Base-by-base conservation (phyloP, 2,329 filamentous ascomycete genomes). In the Coleophoma cylindrospora region DNA sequence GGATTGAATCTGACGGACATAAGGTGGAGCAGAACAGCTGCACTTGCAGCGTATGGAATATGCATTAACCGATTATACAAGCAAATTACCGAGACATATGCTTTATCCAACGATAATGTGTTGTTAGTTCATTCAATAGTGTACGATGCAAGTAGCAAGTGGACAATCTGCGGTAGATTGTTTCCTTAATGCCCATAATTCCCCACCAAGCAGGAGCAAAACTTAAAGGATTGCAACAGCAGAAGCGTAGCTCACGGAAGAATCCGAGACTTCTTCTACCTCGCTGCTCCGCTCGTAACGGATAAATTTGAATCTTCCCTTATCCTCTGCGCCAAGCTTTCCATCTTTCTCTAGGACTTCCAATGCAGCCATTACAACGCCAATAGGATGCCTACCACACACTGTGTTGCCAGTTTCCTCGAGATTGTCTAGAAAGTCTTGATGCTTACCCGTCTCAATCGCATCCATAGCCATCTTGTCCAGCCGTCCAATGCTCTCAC, bases 171-270 rank as follows among this genome's bases (percentile, higher is more conserved):
- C 7, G 2, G 27, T 27, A 27, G 27, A 27, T 27, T 27, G 27
- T 8, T 10, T 10, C 27, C 9, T 27, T 27, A 27, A 10, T 27
- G 27, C 7, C 4, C 27, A 27, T 27, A 27, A 27, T 27, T 27
- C 27, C 7, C 9, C 27, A 27, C 27, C 6, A 27, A 10, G 27
- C 27, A 10, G 27, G 27, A 27, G 27, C 19, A 27, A 27, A 27
- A 27, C 27, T 49, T 36, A 64, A 17, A 91, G 64, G 14, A 91
- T 75, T 9, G 91, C 90, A 74, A 94, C 95, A 3, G 91, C 94
- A 65, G 91, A 92, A 3, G 89, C 91, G 68, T 99, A 99, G 70
- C 91, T 96, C 47, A 99, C 94, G 59, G 91, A 96, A 57, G 84
- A 94, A 56, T 96, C 89, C 14, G 65, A 68, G 1, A 85, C 74